Conservation (phyloP, 331 rosid species). For the Quercus phellos region DNA sequence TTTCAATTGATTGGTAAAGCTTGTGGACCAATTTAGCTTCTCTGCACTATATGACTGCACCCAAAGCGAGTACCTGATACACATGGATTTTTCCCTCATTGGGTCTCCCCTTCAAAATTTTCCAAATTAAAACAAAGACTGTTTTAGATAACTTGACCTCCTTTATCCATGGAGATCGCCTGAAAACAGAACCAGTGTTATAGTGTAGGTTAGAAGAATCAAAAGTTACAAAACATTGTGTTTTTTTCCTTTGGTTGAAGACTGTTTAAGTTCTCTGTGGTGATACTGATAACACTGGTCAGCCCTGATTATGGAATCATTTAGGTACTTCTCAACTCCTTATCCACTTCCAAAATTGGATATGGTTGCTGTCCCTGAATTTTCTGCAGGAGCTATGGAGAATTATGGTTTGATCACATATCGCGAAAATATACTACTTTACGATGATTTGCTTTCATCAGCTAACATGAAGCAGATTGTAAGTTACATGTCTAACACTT, state of each 20-base stretch:
- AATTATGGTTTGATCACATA: constrained; percentile 76
- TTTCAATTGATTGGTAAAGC: background rate
- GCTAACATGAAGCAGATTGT: constrained; percentile 60
- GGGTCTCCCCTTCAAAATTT: background rate
- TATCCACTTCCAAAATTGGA: constrained; percentile 56
- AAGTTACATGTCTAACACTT: constrained; percentile 11
- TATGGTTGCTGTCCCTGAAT: constrained; percentile 58
- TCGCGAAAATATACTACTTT: constrained; percentile 65
- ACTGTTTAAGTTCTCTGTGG: background rate
- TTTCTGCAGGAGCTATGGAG: constrained; percentile 75
- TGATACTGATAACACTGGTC: background rate
- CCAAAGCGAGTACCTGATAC: background rate
- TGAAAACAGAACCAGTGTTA: background rate
- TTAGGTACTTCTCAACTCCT: constrained; percentile 54
- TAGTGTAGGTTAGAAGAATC: background rate
- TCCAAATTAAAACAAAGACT: background rate
- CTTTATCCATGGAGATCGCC: background rate
- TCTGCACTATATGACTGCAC: background rate
- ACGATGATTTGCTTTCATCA: constrained; percentile 57
- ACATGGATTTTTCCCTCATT: background rate
- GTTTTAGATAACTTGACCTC: background rate
- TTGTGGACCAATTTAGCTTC: background rate
- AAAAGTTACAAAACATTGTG: background rate
- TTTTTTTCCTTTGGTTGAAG: background rate
- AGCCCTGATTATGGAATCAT: constrained; percentile 5